Percentiles rank a stretch among this genome's conserved stretches.
Evolutionary conservation across 768 basidiomycete species (phyloP).

Genomic region (Naematelia encephala): DNA sequence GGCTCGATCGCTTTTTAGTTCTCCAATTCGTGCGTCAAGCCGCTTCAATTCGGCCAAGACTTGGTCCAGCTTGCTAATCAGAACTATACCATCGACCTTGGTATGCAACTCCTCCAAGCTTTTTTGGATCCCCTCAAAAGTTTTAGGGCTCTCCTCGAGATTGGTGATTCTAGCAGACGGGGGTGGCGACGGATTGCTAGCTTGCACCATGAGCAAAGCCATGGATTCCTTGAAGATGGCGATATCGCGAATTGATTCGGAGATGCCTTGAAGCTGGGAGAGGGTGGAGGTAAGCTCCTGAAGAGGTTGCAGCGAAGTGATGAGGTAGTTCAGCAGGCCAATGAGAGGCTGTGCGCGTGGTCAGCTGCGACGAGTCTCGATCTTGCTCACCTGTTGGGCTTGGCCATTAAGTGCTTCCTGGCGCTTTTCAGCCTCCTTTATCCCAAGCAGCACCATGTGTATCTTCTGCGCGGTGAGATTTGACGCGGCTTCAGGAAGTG

Average conservation of each 20-base stretch:
- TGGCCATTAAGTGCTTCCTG: slow-evolving; percentile 1
- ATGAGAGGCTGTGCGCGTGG: slow-evolving; percentile 17
- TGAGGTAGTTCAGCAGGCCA: slow-evolving; percentile 19
- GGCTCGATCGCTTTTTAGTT: too few species aligned
- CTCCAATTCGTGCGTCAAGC: background rate
- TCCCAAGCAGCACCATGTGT: slow-evolving; percentile 4
- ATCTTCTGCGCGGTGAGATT: slow-evolving; percentile 3
- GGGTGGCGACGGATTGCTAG: background rate
- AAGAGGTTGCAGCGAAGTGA: slow-evolving; percentile 8
- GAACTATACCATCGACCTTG: background rate
- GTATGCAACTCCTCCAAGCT: background rate
- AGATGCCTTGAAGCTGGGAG: slow-evolving; percentile 9
- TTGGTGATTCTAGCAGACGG: slow-evolving; percentile 1
- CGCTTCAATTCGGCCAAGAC: background rate
- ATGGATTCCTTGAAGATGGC: slow-evolving; percentile 13
- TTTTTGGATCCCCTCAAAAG: background rate
- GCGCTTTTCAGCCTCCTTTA: slow-evolving; percentile 8
- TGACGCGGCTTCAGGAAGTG: background rate
- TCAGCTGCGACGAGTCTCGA: too few species aligned
- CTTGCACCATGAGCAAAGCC: slow-evolving; percentile 2
- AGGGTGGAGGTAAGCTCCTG: background rate
- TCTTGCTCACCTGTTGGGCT: slow-evolving; percentile 4
- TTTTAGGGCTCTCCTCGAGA: background rate
- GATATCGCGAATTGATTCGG: slow-evolving; percentile 15
- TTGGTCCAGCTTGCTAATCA: background rate